Evolutionary conservation across 805 yeast genomes (phyloP), one percentile per base, ranked within the genome.

Genomic region (Metschnikowia picachoensis): DNA sequence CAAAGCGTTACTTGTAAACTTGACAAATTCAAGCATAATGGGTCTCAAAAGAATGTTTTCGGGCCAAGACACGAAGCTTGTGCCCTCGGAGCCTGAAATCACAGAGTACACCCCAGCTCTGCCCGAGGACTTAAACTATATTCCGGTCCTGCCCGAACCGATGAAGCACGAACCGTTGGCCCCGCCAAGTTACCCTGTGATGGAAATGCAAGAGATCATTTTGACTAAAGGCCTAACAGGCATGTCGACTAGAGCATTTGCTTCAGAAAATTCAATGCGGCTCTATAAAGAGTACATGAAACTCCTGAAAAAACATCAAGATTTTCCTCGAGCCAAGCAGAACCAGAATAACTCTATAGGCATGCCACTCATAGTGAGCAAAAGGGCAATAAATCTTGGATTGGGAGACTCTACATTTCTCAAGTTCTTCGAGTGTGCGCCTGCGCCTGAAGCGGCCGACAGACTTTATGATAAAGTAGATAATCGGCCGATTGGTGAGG

Each of bases 381-480:
- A 46, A 31, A 42, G 54, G 4, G 31, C 37, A 2, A 28, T 41
- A 15, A 35, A 38, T 31, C n/a, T 42, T 8, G 48, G 49, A 4
- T 8, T 44, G 9, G 48, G 51, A 10, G 54, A 50, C 20, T 30
- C 33, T 3, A 35, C 35, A 12, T 45, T 35, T 35, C 35, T 48
- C 17, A 37, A 30, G 15, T 14, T 50, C 29, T 50, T 36, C 28
- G 49, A 45, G 35, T 44, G 51, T 40, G 37, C 35, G 16, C 35
- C 48, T 12, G 25, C 48, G 4, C 54, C 54, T 11, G 49, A 50
- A 16, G 48, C 46, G 5, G 16, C 35, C 10, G 51, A 50, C 29
- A 28, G 51, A 9, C 48, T 50, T 12, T 50, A 48, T 30, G 46
- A 50, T 30, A 47, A 43, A 20, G 47, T 33, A n/a, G 54, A 50